Percentiles rank a stretch among this genome's conserved stretches.
These are phyloP conservation scores for Galerina marginata DNA, from an alignment of 768 basidiomycete species.

Conservation along the genomic window DNA sequence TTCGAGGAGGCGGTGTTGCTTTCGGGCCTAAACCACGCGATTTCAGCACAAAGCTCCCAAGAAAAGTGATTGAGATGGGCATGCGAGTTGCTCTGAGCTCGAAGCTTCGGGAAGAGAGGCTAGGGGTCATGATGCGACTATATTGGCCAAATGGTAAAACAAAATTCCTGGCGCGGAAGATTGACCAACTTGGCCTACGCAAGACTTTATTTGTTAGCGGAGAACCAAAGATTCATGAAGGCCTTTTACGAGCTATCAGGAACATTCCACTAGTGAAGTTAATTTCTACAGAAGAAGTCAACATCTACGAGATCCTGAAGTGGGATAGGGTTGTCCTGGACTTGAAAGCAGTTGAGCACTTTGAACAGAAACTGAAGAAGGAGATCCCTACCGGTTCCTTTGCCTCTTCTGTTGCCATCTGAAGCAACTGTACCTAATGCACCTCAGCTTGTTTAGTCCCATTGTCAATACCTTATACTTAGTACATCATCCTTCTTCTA, in stretches of 20 bases:
- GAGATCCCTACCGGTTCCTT: constrained; percentile 37
- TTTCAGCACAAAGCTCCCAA: constrained; percentile 90
- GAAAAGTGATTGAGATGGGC: constrained; percentile 92
- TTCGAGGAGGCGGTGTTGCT: constrained; percentile 89
- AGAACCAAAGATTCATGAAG: constrained; percentile 53
- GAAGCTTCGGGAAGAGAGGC: constrained; percentile 73
- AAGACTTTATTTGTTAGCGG: constrained; percentile 84
- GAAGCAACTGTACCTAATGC: neutral
- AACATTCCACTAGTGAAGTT: constrained; percentile 78
- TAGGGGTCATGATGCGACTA: constrained; percentile 78
- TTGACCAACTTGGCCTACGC: constrained; percentile 68
- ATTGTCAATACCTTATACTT: too few relatives aligned
- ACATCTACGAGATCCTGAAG: constrained; percentile 83
- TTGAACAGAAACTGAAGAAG: constrained; percentile 69
- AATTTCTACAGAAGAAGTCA: constrained; percentile 66
- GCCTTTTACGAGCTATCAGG: constrained; percentile 62
- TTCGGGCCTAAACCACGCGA: constrained; percentile 92
- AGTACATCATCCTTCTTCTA: too few relatives aligned
- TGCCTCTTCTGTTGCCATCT: constrained; percentile 18
- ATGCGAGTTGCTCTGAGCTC: constrained; percentile 88
- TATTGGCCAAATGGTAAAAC: constrained; percentile 80
- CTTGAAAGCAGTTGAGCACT: constrained; percentile 77
- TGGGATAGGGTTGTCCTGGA: constrained; percentile 87
- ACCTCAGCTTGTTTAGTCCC: too few relatives aligned
- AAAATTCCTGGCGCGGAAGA: constrained; percentile 62